These are phyloP conservation scores for Discostella stelligera DNA, from an alignment of 352 stramenopile genomes.

Conservation along the genomic window DNA sequence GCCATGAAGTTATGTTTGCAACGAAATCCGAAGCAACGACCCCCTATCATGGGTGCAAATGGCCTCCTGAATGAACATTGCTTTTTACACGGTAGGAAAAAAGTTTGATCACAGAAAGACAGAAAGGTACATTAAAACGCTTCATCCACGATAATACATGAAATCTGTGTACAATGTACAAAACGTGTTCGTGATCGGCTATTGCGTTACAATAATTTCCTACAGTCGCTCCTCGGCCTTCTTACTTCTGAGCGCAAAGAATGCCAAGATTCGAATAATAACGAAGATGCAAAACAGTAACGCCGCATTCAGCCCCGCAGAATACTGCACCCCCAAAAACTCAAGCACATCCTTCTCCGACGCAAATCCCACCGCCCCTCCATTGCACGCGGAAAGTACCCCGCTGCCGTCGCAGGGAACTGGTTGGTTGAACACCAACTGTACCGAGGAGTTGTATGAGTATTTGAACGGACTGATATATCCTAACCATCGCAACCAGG, in stretches of 20 bases:
- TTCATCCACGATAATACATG: too few species aligned
- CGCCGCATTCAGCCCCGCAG: slow-evolving; percentile 56
- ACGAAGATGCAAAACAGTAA: slow-evolving; percentile 62
- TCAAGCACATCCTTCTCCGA: slow-evolving; percentile 48
- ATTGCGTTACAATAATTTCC: not conserved
- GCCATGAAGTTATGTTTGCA: slow-evolving; percentile 74
- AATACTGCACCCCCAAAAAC: slow-evolving; percentile 58
- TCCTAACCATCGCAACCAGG: slow-evolving; percentile 60
- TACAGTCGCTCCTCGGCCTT: slow-evolving; percentile 46
- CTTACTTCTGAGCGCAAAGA: slow-evolving; percentile 50
- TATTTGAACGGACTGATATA: slow-evolving; percentile 77
- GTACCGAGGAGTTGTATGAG: slow-evolving; percentile 60
- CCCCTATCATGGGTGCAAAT: slow-evolving; percentile 71
- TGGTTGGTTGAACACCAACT: slow-evolving; percentile 60
- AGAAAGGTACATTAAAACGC: too few species aligned
- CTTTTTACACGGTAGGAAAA: slow-evolving; percentile 54
- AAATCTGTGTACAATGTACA: too few species aligned
- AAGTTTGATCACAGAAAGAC: not conserved
- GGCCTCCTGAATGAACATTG: slow-evolving; percentile 76
- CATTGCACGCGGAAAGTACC: slow-evolving; percentile 43
- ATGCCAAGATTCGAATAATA: slow-evolving; percentile 54
- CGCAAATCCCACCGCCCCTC: slow-evolving; percentile 10
- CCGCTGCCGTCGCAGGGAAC: slow-evolving; percentile 70
- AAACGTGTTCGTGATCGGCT: not conserved
- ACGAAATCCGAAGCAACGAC: slow-evolving; percentile 64